These are phyloP conservation scores for Hagleromyces aurorensis DNA, from an alignment of 805 yeast genomes.

Conservation along the genomic window DNA sequence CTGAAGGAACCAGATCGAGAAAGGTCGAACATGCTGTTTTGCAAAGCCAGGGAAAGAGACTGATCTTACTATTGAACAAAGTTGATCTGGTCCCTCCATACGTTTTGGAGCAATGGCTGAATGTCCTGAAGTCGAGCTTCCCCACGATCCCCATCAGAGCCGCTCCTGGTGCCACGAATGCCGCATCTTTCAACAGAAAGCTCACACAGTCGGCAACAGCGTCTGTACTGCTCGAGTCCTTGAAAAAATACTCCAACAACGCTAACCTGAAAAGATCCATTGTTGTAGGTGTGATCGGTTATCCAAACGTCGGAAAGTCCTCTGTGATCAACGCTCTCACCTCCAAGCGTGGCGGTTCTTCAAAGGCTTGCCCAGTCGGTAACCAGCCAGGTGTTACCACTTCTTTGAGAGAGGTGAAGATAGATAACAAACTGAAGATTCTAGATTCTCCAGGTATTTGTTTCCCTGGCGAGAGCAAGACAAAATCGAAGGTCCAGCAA, in stretches of 20 bases:
- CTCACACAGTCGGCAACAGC: slow-evolving; percentile 68
- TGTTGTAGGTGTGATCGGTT: slow-evolving; percentile 92
- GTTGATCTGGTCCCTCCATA: slow-evolving; percentile 87
- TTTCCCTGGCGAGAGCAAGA: slow-evolving; percentile 64
- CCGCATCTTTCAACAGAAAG: slow-evolving; percentile 63
- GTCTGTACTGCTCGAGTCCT: slow-evolving; percentile 61
- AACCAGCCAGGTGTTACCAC: slow-evolving; percentile 98
- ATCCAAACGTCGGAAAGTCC: slow-evolving; percentile 96
- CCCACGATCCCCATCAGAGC: slow-evolving; percentile 90
- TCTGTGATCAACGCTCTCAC: slow-evolving; percentile 87
- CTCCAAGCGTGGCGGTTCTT: slow-evolving; percentile 58
- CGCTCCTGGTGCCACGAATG: slow-evolving; percentile 62
- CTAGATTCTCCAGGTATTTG: slow-evolving; percentile 97
- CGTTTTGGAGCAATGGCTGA: slow-evolving; percentile 77
- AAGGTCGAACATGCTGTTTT: slow-evolving; percentile 86
- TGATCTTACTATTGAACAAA: slow-evolving; percentile 81
- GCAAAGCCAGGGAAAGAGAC: slow-evolving; percentile 66
- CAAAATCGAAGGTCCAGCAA: slow-evolving; percentile 49
- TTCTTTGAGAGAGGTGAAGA: slow-evolving; percentile 80
- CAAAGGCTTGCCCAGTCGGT: slow-evolving; percentile 89
- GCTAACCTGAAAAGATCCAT: slow-evolving; percentile 82
- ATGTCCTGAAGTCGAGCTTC: slow-evolving; percentile 68
- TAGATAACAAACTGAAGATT: slow-evolving; percentile 81
- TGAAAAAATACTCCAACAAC: slow-evolving; percentile 78
- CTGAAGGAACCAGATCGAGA: slow-evolving; percentile 87